Conservation (phyloP, 257 asterid species). For the Osmanthus fragrans region DNA sequence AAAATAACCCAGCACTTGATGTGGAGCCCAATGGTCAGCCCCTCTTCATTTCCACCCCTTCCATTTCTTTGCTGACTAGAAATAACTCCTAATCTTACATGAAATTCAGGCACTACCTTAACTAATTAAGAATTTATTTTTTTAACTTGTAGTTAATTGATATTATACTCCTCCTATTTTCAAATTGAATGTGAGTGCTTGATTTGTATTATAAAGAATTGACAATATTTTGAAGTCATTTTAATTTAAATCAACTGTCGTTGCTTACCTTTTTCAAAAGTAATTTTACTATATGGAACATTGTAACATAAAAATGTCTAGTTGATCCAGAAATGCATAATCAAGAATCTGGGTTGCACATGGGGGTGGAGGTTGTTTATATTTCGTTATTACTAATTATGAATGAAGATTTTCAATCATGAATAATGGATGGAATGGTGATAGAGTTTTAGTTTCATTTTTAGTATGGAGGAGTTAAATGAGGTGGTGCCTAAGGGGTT, state of each 20-base stretch:
- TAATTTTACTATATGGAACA: conserved; percentile 1
- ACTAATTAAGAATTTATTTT: not conserved
- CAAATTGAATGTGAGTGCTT: not conserved
- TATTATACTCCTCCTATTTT: not conserved
- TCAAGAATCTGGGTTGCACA: not conserved
- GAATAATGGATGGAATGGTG: conserved; percentile 20
- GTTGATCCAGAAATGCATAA: not conserved
- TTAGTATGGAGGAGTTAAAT: conserved; percentile 68
- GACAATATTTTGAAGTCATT: not conserved
- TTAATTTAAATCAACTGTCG: not conserved
- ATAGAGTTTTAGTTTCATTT: conserved; percentile 17
- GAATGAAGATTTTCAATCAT: not conserved
- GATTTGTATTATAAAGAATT: not conserved
- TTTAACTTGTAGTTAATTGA: not conserved
- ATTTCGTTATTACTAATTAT: not conserved
- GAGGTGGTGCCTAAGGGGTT: conserved; percentile 78
- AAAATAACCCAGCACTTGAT: conserved; percentile 63
- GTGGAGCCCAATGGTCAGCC: conserved; percentile 78
- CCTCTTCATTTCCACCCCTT: conserved; percentile 56
- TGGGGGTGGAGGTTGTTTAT: not conserved
- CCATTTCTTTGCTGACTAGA: conserved; percentile 56
- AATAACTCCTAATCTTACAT: conserved; percentile 60
- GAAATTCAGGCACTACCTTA: conserved; percentile 56
- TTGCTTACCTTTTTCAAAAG: not conserved
- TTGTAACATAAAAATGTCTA: not conserved